Evolutionary conservation across 345 rosid species (phyloP).

Genomic region (Aethionema arabicum): DNA sequence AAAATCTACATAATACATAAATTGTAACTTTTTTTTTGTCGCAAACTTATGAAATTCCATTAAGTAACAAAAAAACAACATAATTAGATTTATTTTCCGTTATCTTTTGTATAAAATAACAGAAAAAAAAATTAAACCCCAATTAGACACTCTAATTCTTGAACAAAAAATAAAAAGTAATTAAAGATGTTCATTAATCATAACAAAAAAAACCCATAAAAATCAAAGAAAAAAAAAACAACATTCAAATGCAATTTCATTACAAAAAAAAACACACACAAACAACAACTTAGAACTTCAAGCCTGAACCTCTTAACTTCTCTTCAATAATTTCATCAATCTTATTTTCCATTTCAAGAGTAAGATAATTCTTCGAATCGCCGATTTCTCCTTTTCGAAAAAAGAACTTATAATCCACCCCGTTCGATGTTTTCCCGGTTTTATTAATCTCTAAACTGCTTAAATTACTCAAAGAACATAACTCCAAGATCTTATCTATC

Average conservation of each 20-base stretch:
- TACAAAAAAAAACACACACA: background rate
- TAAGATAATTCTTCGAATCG: constrained; percentile 40
- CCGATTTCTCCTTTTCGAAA: constrained; percentile 48
- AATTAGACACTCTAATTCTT: too few relatives aligned
- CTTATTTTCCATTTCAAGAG: constrained; percentile 31
- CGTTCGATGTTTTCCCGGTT: constrained; percentile 30
- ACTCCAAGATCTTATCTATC: constrained; percentile 38
- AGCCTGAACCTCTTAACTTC: constrained; percentile 30
- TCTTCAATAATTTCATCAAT: constrained; percentile 38
- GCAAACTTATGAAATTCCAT: too few relatives aligned
- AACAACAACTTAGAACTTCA: constrained; percentile 25
- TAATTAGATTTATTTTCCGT: too few relatives aligned
- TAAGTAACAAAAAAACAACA: too few relatives aligned
- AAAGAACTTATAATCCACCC: constrained; percentile 10
- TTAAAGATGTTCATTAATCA: too few relatives aligned
- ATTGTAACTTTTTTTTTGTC: too few relatives aligned
- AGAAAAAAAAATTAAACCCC: too few relatives aligned
- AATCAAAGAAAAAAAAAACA: too few relatives aligned
- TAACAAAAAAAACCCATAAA: too few relatives aligned
- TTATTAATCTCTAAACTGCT: constrained; percentile 47
- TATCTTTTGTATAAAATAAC: too few relatives aligned
- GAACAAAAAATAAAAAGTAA: too few relatives aligned
- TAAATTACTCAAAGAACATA: constrained; percentile 47
- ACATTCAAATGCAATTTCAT: background rate
- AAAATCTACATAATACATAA: too few relatives aligned